These are phyloP conservation scores for Coleophoma crateriformis DNA, from an alignment of 2,329 filamentous ascomycete species.

Conservation along the genomic window DNA sequence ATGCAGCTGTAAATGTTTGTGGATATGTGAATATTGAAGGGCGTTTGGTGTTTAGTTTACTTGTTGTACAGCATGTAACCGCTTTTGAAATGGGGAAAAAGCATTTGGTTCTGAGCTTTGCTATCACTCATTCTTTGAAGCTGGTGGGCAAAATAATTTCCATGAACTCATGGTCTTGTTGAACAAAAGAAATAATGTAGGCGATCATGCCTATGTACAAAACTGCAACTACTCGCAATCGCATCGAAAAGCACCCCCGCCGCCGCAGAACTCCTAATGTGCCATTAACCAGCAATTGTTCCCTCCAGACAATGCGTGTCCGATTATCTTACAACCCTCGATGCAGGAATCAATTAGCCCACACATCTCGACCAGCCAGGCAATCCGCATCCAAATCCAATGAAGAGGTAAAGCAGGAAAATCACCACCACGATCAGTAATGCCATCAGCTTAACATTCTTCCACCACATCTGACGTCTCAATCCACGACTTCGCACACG, in stretches of 20 bases:
- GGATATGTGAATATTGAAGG: too few species aligned
- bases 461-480: conserved; percentile 98
- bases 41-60: too few species aligned
- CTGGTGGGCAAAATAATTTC: background rate
- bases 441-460: conserved; percentile 93
- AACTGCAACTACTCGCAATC: background rate
- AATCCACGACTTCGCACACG: conserved; percentile 79
- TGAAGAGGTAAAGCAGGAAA: conserved; percentile 65
- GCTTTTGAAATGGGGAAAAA: too few species aligned
- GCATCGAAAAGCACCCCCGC: background rate
- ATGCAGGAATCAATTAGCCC: conserved; percentile 3
- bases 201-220: background rate
- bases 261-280: conserved; percentile 2
- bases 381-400: conserved; percentile 67
- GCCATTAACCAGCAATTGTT: conserved; percentile 2
- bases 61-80: too few species aligned
- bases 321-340: conserved; percentile 1
- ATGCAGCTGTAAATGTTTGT: too few species aligned
- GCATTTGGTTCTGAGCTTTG: background rate
- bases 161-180: background rate
- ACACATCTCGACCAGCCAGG: conserved; percentile 40
- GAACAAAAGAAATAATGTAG: background rate
- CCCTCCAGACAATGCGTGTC: too few species aligned
- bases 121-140: background rate
- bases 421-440: conserved; percentile 67